A percentile compares a stretch with the other conserved stretches of the same genome.
Conservation (phyloP, 768 basidiomycete species). For the Hortiboletus flavorubellus region DNA sequence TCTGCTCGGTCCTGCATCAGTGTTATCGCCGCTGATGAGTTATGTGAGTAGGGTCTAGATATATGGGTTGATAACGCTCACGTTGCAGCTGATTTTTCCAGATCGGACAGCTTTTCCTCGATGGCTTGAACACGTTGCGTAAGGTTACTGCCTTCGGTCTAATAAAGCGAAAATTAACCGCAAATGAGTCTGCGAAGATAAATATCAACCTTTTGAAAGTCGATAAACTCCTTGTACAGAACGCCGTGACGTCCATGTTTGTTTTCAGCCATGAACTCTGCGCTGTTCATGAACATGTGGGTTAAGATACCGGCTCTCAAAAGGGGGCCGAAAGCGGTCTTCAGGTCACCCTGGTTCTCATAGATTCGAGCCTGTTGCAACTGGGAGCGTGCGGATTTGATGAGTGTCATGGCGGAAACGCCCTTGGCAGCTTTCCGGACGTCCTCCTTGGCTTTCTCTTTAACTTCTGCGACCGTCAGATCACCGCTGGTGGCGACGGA, state of each 20-base stretch:
- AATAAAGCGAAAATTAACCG: slow-evolving; percentile 14
- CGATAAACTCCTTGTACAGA: slow-evolving; percentile 59
- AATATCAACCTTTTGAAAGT: slow-evolving; percentile 60
- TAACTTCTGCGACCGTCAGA: slow-evolving; percentile 45
- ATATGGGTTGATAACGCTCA: slow-evolving; percentile 19
- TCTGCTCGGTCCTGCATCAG: slow-evolving; percentile 35
- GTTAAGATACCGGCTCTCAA: slow-evolving; percentile 60
- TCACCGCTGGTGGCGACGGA: slow-evolving; percentile 21
- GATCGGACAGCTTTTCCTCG: slow-evolving; percentile 44
- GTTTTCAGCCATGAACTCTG: slow-evolving; percentile 53
- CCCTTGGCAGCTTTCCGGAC: slow-evolving; percentile 54
- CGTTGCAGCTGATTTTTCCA: slow-evolving; percentile 39
- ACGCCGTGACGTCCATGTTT: slow-evolving; percentile 48
- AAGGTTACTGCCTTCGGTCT: slow-evolving; percentile 40
- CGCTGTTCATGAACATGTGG: slow-evolving; percentile 55
- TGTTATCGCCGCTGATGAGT: slow-evolving; percentile 10
- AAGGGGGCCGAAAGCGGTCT: slow-evolving; percentile 55
- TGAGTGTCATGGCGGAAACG: slow-evolving; percentile 56
- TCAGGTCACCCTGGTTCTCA: slow-evolving; percentile 59
- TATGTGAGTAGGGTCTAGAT: slow-evolving; percentile 9
- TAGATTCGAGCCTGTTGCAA: slow-evolving; percentile 46
- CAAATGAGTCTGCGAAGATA: slow-evolving; percentile 4
- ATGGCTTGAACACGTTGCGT: slow-evolving; percentile 40
- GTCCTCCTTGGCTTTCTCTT: slow-evolving; percentile 43
- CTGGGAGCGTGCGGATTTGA: slow-evolving; percentile 60